phyloP scores from a whole-genome alignment of 208 protist species.

The Trypanosoma melophagium region DNA sequence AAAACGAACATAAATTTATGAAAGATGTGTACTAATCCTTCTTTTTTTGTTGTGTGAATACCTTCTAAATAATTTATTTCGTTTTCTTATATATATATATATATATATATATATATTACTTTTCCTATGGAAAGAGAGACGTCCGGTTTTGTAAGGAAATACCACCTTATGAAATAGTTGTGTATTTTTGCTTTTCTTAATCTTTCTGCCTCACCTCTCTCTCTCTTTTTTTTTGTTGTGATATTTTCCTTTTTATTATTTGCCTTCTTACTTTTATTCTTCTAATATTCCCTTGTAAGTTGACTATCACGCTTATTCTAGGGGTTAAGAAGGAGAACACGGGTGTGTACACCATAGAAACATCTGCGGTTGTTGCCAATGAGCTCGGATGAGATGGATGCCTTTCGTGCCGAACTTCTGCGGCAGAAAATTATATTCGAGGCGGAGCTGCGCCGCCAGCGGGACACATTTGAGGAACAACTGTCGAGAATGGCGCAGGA shows the following conservation, averaged over 20 bases:
- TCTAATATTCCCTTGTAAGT: background rate
- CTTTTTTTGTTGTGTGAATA: conserved; percentile 17
- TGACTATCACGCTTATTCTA: background rate
- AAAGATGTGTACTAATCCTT: conserved; percentile 90
- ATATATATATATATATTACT: background rate
- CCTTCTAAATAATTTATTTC: background rate
- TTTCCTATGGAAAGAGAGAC: background rate
- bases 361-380: conserved; percentile 9
- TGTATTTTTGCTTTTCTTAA: conserved; percentile 11
- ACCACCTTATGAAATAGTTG: conserved; percentile 31
- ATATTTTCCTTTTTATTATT: too few species aligned
- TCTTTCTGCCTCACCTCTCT: background rate
- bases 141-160: background rate
- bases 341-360: background rate
- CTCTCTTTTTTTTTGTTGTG: too few species aligned
- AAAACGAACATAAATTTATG: conserved; percentile 72
- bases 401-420: conserved; percentile 81
- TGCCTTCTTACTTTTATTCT: background rate
- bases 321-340: background rate
- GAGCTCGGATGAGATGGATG: conserved; percentile 68
- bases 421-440: conserved; percentile 90
- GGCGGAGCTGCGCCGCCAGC: conserved; percentile 78
- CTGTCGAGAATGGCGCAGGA: conserved; percentile 54
- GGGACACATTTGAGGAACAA: conserved; percentile 76
- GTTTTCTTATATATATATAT: background rate